phyloP scores from a whole-genome alignment of 441 rosid species.

The Pelargonium cotyledonis region DNA sequence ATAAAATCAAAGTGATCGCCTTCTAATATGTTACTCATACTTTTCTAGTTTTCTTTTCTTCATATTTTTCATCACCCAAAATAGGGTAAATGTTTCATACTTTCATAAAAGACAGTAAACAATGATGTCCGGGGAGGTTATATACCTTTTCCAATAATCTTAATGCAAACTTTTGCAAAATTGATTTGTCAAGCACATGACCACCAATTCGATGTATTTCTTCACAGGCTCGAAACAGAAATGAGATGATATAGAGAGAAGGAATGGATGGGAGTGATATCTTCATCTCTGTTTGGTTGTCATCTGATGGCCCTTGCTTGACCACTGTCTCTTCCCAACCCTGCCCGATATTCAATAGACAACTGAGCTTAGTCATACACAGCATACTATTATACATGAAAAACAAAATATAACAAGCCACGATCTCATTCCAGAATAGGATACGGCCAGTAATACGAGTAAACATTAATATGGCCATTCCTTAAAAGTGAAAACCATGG shows the following conservation, averaged over 20 bases:
- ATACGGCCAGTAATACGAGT: neutral
- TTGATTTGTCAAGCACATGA: conserved; percentile 83
- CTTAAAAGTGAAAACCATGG: neutral
- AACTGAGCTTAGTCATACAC: conserved; percentile 18
- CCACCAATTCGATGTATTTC: conserved; percentile 97
- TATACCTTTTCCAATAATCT: conserved; percentile 72
- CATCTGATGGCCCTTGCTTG: conserved; percentile 69
- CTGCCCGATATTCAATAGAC: conserved; percentile 39
- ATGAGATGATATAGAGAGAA: conserved; percentile 77
- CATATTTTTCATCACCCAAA: neutral
- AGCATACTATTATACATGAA: conserved; percentile 8
- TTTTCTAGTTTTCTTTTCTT: neutral
- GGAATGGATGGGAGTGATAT: conserved; percentile 93
- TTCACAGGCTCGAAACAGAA: conserved; percentile 90
- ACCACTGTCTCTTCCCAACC: conserved; percentile 98
- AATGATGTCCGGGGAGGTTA: conserved; percentile 17
- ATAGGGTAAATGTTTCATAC: neutral
- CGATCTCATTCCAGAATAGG: conserved; percentile 3
- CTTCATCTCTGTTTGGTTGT: conserved; percentile 69
- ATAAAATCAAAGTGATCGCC: neutral
- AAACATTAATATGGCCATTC: neutral
- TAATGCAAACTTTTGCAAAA: conserved; percentile 69
- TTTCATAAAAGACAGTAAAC: neutral
- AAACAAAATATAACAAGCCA: conserved; percentile 5
- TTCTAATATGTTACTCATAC: neutral